Conservation (phyloP, 2,329 filamentous ascomycete species). For the Ophiostoma quercus region DNA sequence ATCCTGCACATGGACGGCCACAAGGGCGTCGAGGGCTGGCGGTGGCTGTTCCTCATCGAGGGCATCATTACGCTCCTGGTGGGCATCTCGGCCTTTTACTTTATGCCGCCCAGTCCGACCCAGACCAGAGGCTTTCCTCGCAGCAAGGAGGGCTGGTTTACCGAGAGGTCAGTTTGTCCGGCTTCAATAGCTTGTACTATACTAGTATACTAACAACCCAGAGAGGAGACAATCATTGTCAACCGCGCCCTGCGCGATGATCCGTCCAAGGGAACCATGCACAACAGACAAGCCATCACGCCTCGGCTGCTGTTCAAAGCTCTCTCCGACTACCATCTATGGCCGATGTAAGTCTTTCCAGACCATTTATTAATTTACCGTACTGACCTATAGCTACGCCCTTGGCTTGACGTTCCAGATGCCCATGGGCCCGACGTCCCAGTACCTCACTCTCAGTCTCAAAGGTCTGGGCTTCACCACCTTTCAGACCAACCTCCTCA, state of each 20-base stretch:
- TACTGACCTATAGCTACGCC: slow-evolving; percentile 44
- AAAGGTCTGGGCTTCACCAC: slow-evolving; percentile 53
- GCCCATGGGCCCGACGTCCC: slow-evolving; percentile 44
- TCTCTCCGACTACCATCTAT: slow-evolving; percentile 36
- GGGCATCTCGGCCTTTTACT: slow-evolving; percentile 48
- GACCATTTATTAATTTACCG: neutral
- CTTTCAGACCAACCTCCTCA: slow-evolving; percentile 58
- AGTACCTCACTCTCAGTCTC: slow-evolving; percentile 57
- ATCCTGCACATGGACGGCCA: slow-evolving; percentile 40
- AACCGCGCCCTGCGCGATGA: slow-evolving; percentile 56
- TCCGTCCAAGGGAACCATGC: slow-evolving; percentile 55
- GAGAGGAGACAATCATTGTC: slow-evolving; percentile 47
- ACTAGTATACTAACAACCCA: neutral
- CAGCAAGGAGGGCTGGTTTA: slow-evolving; percentile 55
- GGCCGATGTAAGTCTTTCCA: neutral
- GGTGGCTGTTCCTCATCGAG: slow-evolving; percentile 54
- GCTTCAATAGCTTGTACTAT: neutral
- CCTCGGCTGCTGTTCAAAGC: slow-evolving; percentile 46
- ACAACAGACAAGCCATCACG: slow-evolving; percentile 54
- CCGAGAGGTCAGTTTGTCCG: slow-evolving; percentile 45
- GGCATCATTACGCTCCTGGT: slow-evolving; percentile 43
- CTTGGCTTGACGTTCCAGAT: slow-evolving; percentile 52
- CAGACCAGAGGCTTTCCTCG: slow-evolving; percentile 52
- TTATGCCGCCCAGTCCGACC: slow-evolving; percentile 50
- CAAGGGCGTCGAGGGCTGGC: slow-evolving; percentile 37